Base-by-base conservation (phyloP, 2,329 filamentous ascomycete species). In the Sporothrix luriei region DNA sequence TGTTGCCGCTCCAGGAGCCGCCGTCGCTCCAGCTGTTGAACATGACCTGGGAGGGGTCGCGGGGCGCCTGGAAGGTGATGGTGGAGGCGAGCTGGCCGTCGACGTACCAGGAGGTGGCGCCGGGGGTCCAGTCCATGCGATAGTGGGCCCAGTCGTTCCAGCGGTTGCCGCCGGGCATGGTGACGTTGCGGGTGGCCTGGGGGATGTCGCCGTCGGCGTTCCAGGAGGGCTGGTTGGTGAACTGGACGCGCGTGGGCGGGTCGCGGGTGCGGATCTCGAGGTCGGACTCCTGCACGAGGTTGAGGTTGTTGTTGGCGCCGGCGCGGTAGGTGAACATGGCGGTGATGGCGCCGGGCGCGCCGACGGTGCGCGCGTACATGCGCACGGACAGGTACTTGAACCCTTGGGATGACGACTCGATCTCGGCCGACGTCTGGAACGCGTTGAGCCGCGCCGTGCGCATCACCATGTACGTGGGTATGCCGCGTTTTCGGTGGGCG, bases 21-120 rank as follows among this genome's bases (percentile, higher is more conserved):
- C 84, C 83, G 72, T 85, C 82, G 69, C 81, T 82, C 84, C 84
- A 86, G 75, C 82, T 79, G 74, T 86, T 85, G 75, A 85, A 79
- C 52, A 84, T 80, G 49, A 85, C 76, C 52, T 77, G 80, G 46
- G 79, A 80, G n/a, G 80, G 77, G 70, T 82, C 80, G 14, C 79
- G 77, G 0, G 84, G 84, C 16, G 84, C 82, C 57, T 82, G 82
- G 75, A 84, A 84, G 14, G 77, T 79, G 71, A 84, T 84, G 2
- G 77, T 78, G 1, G 81, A 78, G 43, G 81, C 79, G 72, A 82
- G 76, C 69, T 79, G 75, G 4, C 80, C 80, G 74, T 86, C 80
- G 48, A 85, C 76, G 72, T 80, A 85, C 83, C 84, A 86, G 61
- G 78, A 82, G 64, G 78, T 83, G 33, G 79, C 75, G 24, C 81